These are phyloP conservation scores for Oryza nivara DNA, from an alignment of 176 grass and related monocot genomes.

Conservation along the genomic window DNA sequence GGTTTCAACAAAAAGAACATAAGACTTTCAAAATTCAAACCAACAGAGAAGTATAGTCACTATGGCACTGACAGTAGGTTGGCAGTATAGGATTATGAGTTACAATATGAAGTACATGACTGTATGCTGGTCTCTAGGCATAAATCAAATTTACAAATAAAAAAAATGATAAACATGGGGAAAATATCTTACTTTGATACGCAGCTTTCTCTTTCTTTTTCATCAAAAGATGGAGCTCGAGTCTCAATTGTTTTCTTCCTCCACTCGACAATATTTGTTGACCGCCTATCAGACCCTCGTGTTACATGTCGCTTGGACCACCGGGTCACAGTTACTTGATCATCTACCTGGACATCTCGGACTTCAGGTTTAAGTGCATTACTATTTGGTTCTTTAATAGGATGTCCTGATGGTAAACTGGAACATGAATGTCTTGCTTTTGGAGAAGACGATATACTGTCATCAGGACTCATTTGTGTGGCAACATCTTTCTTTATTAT, in stretches of 20 bases:
- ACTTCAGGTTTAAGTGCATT: slow-evolving; percentile 73
- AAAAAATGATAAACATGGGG: slow-evolving; percentile 11
- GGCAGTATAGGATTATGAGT: neutral
- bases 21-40: neutral
- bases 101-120: slow-evolving; percentile 12
- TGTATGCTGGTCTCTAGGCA: neutral
- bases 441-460: slow-evolving; percentile 70
- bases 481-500: slow-evolving; percentile 80
- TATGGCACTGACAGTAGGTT: slow-evolving; percentile 9
- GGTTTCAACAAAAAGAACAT: neutral
- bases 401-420: slow-evolving; percentile 54
- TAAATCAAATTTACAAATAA: neutral
- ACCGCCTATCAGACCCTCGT: slow-evolving; percentile 72
- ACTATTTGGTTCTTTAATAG: slow-evolving; percentile 62
- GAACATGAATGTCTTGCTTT: slow-evolving; percentile 70
- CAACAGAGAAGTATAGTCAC: neutral
- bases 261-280: slow-evolving; percentile 86
- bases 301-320: slow-evolving; percentile 88
- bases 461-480: slow-evolving; percentile 94
- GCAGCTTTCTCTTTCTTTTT: slow-evolving; percentile 71
- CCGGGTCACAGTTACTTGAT: slow-evolving; percentile 89
- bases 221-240: slow-evolving; percentile 73
- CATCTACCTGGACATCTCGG: slow-evolving; percentile 94
- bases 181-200: slow-evolving; percentile 69
- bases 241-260: slow-evolving; percentile 63